Conservation (phyloP, 2,329 filamentous ascomycete species). For the Monosporascus sp. region DNA sequence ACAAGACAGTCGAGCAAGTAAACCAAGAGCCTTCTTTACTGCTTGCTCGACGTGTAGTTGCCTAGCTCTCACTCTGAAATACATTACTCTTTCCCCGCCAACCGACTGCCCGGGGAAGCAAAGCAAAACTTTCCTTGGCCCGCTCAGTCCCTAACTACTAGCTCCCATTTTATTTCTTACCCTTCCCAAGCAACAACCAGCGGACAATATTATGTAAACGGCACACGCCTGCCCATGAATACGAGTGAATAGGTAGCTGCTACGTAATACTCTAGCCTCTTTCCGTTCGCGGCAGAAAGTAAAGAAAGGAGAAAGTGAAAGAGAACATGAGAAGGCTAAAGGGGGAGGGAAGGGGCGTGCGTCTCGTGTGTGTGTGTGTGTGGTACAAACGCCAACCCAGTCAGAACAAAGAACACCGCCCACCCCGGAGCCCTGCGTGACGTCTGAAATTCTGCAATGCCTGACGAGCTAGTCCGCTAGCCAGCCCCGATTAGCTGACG, state of each 20-base stretch:
- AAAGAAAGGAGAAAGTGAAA: slow-evolving; percentile 5
- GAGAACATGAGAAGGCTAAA: slow-evolving; percentile 2
- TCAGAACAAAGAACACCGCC: slow-evolving; percentile 17
- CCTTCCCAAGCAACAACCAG: background rate
- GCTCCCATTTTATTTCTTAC: slow-evolving; percentile 8
- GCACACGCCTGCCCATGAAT: too few relatives aligned
- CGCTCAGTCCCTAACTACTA: background rate
- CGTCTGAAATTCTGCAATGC: slow-evolving; percentile 17
- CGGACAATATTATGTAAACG: background rate
- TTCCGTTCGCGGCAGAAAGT: background rate
- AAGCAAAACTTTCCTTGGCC: too few relatives aligned
- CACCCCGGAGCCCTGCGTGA: background rate
- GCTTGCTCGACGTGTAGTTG: too few relatives aligned
- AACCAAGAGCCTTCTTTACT: too few relatives aligned
- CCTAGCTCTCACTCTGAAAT: too few relatives aligned
- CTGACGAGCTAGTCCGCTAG: slow-evolving; percentile 4
- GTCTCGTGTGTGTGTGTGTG: slow-evolving; percentile 20
- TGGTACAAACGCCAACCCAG: slow-evolving; percentile 19
- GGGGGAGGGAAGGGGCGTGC: slow-evolving; percentile 3
- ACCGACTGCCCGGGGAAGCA: too few relatives aligned
- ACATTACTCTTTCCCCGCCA: too few relatives aligned
- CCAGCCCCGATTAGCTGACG: background rate
- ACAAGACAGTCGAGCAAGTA: too few relatives aligned
- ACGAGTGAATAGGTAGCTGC: too few relatives aligned
- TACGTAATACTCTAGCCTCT: too few relatives aligned